Base-by-base conservation (phyloP, 768 basidiomycete genomes). In the Collybia sp. region DNA sequence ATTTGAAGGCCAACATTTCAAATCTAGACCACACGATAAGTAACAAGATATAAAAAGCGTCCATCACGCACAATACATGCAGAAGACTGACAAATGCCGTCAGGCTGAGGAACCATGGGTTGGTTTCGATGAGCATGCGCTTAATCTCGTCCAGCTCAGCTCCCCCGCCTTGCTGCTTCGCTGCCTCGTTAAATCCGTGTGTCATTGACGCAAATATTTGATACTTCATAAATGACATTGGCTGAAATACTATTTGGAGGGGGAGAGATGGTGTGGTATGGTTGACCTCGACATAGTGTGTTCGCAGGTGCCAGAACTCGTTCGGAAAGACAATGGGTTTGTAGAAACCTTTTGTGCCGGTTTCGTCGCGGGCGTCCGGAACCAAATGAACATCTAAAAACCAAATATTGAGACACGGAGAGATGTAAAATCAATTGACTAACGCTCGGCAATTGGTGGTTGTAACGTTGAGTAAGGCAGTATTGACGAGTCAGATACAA, bases 1-100 rank as follows among this genome's bases (percentile, higher is more conserved):
- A 86, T 60, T 88, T 90, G 80, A 98, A 97, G 12, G 95, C 95
- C 46, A 96, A 71, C 80, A 96, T 88, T 69, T 95, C 93, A 61
- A 96, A 95, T 18, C 90, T 92, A 57, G 10, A 42, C 10, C 25
- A 9, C 19, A 39, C 18, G 44, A 34, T 46, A 39, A 30, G 46
- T 35, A 11, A 38, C 13, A 45, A 53, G 25, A 41, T 41, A 46
- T 49, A 43, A 17, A 42, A 15, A 48, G 17, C 12, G 48, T 15
- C 46, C 18, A 15, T 35, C 25, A 76, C 87, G 66, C 55, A 94
- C 84, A 96, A 68, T 54, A 83, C 79, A 65, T 99, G 96, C 50
- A 99, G 66, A 17, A 96, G 52, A 60, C 88, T 88, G 58, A 98
- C 95, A 42, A 88, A 45, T 13, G 73, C 90, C 1, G 95, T 96